These are phyloP conservation scores for Solanum clarkiae DNA, from an alignment of 257 asterid genomes.

Conservation along the genomic window DNA sequence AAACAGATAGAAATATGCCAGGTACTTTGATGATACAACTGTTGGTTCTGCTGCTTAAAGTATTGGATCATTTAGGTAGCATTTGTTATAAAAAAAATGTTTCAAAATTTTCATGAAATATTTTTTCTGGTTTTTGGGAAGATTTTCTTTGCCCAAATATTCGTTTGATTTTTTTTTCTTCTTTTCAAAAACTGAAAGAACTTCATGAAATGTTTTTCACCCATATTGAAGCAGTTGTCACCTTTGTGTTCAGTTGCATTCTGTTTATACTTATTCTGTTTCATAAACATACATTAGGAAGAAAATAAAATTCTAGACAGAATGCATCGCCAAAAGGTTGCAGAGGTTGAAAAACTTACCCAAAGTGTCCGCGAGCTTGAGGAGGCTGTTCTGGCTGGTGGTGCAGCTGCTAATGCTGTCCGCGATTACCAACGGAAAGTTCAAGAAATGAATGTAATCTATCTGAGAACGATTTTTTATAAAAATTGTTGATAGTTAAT, in stretches of 20 bases:
- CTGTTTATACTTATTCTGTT: background rate
- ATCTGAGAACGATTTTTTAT: background rate
- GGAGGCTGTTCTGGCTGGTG: conserved; percentile 14
- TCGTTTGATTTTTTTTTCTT: background rate
- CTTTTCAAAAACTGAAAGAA: background rate
- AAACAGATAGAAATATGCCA: conserved; percentile 96
- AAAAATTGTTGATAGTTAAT: background rate
- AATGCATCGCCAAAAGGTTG: conserved; percentile 14
- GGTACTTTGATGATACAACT: conserved; percentile 19
- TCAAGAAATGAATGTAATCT: conserved; percentile 15
- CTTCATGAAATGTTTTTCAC: background rate
- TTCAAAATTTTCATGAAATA: background rate
- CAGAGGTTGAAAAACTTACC: conserved; percentile 15
- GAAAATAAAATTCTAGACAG: conserved; percentile 7
- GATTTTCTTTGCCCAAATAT: background rate
- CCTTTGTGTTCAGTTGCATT: background rate
- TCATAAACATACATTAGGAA: conserved; percentile 13
- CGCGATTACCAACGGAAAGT: conserved; percentile 15
- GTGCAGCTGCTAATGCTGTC: conserved; percentile 16
- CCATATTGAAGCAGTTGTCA: background rate
- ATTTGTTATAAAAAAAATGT: background rate
- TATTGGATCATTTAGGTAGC: background rate
- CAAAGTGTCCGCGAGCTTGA: conserved; percentile 14
- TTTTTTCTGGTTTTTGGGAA: background rate
- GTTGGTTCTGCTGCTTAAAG: background rate